A percentile compares a stretch with the other conserved stretches of the same genome.
Evolutionary conservation across 2,329 filamentous ascomycete species (phyloP).

Genomic region (Trichoderma gracile): DNA sequence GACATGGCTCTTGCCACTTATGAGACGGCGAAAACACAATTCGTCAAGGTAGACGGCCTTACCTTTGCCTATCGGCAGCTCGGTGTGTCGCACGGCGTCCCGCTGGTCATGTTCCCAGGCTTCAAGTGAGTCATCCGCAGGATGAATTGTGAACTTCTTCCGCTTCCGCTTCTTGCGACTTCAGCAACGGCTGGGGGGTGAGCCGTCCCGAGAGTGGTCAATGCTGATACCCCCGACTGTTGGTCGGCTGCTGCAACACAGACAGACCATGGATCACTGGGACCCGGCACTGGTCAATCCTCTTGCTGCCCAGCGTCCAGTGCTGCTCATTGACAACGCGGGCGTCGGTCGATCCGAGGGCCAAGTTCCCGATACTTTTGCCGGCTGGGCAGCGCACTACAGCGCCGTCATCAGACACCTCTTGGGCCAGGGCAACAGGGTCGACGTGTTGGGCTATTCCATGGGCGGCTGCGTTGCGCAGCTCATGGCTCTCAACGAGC

Average conservation of each 20-base stretch:
- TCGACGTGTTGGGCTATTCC: constrained; percentile 52
- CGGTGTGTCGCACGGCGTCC: constrained; percentile 35
- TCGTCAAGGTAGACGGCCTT: constrained; percentile 36
- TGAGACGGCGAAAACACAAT: constrained; percentile 35
- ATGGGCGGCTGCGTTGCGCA: constrained; percentile 52
- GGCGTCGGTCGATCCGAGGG: constrained; percentile 50
- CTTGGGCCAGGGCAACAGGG: constrained; percentile 36
- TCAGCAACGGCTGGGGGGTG: background rate
- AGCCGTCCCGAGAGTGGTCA: background rate
- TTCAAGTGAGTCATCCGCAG: constrained; percentile 35
- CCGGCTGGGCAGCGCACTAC: constrained; percentile 39
- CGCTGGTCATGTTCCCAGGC: constrained; percentile 38
- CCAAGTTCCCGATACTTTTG: constrained; percentile 39
- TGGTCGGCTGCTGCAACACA: constrained; percentile 23
- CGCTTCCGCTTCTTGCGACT: background rate
- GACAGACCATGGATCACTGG: constrained; percentile 44
- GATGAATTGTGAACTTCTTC: background rate
- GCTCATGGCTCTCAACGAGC: constrained; percentile 44
- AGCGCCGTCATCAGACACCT: constrained; percentile 41
- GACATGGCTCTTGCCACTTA: constrained; percentile 34
- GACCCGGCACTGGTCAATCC: constrained; percentile 49
- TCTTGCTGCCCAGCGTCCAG: constrained; percentile 43
- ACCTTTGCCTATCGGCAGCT: constrained; percentile 39
- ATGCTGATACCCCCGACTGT: constrained; percentile 3
- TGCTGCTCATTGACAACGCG: constrained; percentile 51